Evolutionary conservation across 768 basidiomycete species (phyloP), one percentile per base, ranked within the genome.

Genomic region (Boletus huronensis): DNA sequence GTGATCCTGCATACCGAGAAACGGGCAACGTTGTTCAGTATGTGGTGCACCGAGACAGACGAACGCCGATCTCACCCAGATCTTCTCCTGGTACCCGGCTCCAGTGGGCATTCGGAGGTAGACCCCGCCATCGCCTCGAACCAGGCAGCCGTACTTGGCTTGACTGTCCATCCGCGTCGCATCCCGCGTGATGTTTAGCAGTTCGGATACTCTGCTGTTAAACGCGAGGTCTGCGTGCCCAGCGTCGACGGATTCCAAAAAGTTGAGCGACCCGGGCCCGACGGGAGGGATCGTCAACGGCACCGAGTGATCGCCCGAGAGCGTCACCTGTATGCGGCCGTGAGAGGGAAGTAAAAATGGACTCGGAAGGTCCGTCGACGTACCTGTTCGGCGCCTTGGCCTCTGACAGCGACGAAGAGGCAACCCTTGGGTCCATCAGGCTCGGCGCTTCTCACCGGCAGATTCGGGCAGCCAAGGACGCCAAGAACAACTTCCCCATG

Each of bases 151-250:
- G 61, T 98, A 98, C 73, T 98, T 99, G 2, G 94, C 93, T 70
- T 98, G 95, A 67, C 88, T 91, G 69, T 98, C 96, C 94, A 98
- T 97, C 19, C 92, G 79, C 16, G 84, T 76, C 9, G 90, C 85
- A 0, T 79, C 67, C 2, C 80, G 74, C 17, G 83, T 83, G 51
- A 97, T 79, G 2, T 79, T 79, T 25, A 98, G 75, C 5, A 85
- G 61, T 31, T 79, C 64, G 0, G 89, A 84, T 34, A 98, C 87
- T 21, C 78, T 79, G 32, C 82, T 82, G 65, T 88, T 93, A 70
- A 93, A 88, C 3, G 84, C 82, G 56, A 94, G 90, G n/a, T 93
- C 89, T 1, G 91, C 87, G 67, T 99, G 97, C 0, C 85, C 87
- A 4, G 89, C 83, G 67, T 99, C 96, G 41, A 96, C 90, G 4